A percentile compares a stretch with the other conserved stretches of the same genome.
Conservation (phyloP, 257 asterid species). For the Solanum bulbocastanum region DNA sequence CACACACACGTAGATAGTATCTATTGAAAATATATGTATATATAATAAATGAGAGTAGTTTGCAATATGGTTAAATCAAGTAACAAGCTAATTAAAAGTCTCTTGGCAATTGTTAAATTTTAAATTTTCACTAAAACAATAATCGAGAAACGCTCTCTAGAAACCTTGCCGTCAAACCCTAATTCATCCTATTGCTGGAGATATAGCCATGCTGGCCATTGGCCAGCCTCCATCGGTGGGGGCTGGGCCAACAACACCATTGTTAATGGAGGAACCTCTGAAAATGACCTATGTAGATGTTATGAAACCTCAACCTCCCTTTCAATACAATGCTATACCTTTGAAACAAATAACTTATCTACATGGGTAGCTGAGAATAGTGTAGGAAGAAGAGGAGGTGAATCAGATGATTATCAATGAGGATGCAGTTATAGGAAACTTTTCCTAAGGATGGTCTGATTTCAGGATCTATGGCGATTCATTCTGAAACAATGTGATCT, state of each 20-base stretch:
- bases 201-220: neutral
- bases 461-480: neutral
- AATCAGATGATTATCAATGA: neutral
- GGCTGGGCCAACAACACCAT: neutral
- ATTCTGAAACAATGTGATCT: neutral
- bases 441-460: neutral
- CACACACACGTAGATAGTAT: no score
- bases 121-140: no score
- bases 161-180: neutral
- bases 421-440: neutral
- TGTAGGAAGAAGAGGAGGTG: neutral
- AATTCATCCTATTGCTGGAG: neutral
- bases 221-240: neutral
- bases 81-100: no score
- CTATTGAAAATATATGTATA: no score
- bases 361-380: neutral
- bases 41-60: no score
- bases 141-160: no score
- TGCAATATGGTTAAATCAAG: no score
- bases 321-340: neutral
- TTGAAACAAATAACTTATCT: neutral
- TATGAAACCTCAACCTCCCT: no score
- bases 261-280: neutral
- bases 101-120: no score
- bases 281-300: neutral